Base-by-base conservation (phyloP, 192 early-diverging fungal genomes). In the Entophlyctis luteolus region DNA sequence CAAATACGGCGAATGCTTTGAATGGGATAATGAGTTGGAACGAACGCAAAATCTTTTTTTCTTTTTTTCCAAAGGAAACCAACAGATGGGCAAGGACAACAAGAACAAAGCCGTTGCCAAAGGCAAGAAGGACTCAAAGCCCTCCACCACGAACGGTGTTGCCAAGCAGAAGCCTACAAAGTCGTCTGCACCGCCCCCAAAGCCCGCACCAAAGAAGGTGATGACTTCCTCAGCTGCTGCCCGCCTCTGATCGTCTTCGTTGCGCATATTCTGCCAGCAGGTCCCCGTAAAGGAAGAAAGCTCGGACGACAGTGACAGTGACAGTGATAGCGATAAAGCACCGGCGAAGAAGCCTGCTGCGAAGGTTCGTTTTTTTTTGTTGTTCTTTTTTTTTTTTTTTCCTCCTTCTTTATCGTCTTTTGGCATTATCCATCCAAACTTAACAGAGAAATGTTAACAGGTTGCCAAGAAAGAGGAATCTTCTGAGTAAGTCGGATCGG, bases 401-500 rank as follows among this genome's bases (percentile, higher is more conserved):
- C n/a, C n/a, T n/a, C n/a, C n/a, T n/a, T n/a, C n/a, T n/a, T n/a
- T n/a, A n/a, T n/a, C n/a, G n/a, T n/a, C n/a, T n/a, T n/a, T n/a
- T n/a, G n/a, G n/a, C n/a, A n/a, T n/a, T n/a, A n/a, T n/a, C n/a
- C n/a, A n/a, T n/a, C n/a, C n/a, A n/a, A n/a, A n/a, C n/a, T n/a
- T n/a, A n/a, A n/a, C n/a, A n/a, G n/a, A n/a, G n/a, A n/a, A n/a
- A n/a, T n/a, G n/a, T n/a, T n/a, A n/a, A n/a, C n/a, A n/a, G n/a
- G n/a, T n/a, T n/a, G 78, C 66, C 31, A 79, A 85, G 67, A 75
- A 80, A 59, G 81, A 62, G 20, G 79, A 73, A 50, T 67, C 65
- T 34, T 71, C 72, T 39, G 55, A 52, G 37, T 35, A 59, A 5
- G 75, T 63, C 14, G 79, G 54, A 23, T 69, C 48, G 38, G 37